Evolutionary conservation across 2,329 filamentous ascomycete species (phyloP).

Genomic region (Monilinia fructigena): DNA sequence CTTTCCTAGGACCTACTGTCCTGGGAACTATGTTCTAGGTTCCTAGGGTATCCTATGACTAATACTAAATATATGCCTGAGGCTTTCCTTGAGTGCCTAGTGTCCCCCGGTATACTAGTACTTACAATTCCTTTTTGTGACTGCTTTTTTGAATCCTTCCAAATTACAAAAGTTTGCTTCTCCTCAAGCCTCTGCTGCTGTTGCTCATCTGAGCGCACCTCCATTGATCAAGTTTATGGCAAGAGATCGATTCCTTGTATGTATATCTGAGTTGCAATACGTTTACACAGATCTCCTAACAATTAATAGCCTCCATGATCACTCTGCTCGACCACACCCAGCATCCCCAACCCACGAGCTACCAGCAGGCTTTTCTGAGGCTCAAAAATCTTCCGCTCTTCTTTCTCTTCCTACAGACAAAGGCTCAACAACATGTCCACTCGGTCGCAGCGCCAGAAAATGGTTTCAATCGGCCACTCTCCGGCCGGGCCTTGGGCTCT

Average conservation of each 20-base stretch:
- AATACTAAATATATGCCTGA: too few relatives aligned
- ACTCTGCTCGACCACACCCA: conserved; percentile 57
- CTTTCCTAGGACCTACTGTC: too few relatives aligned
- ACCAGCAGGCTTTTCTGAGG: conserved; percentile 54
- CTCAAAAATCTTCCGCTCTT: conserved; percentile 38
- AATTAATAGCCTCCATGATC: conserved; percentile 50
- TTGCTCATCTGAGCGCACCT: conserved; percentile 40
- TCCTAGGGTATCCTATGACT: too few relatives aligned
- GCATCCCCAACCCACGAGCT: conserved; percentile 53
- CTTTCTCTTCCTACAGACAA: conserved; percentile 58
- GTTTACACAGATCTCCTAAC: conserved; percentile 24
- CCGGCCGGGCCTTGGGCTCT: conserved; percentile 68
- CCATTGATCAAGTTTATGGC: conserved; percentile 46
- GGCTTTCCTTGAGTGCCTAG: too few relatives aligned
- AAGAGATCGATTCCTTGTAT: conserved; percentile 44
- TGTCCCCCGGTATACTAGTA: too few relatives aligned
- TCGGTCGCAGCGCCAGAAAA: conserved; percentile 41
- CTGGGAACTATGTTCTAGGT: too few relatives aligned
- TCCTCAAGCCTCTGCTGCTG: conserved; percentile 39
- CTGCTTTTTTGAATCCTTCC: conserved; percentile 1
- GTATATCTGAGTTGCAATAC: conserved; percentile 22
- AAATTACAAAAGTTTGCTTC: conserved; percentile 40
- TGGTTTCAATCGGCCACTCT: conserved; percentile 34
- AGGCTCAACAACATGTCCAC: conserved; percentile 58
- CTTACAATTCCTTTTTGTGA: background rate